Evolutionary conservation across 441 rosid species (phyloP), one percentile per base, ranked within the genome.

Genomic region (Cnidoscolus chayamansa): DNA sequence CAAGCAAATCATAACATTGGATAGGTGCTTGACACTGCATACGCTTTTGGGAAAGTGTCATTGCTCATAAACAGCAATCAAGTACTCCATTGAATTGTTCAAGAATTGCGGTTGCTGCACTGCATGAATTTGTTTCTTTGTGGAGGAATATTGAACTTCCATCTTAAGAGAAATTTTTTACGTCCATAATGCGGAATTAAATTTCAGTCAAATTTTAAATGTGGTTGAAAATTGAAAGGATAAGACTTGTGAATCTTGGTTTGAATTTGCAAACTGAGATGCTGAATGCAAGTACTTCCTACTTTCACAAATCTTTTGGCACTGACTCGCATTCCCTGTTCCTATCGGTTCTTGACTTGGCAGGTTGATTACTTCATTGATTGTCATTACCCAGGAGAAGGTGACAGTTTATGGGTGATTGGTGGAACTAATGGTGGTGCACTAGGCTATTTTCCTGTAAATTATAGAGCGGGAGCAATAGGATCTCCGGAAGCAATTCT

Each of bases 291-390:
- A 20, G 13, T 56, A 35, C 40, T 35, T 35, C 25, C 4, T 40
- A 40, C 45, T 40, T 3, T 40, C 7, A 40, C 7, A 40, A 40
- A 40, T 65, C 11, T 1, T 65, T 1, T 2, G 3, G 16, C 55
- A 49, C 20, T 43, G 60, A 3, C 40, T 67, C 50, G 56, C 16
- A 9, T 54, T 64, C 72, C 12, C 32, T 8, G 30, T 66, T 35
- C 50, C 47, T 48, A 58, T 37, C 73, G 11, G 3, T 7, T 43
- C 17, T 54, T 25, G 25, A 25, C 35, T 71, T 63, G 55, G 73
- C 91, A 95, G 98, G 92, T 95, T 62, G 97, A 95, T 82, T 93
- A 95, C 73, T 91, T 95, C 78, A 90, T 93, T 2, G 98, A 93
- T 72, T 95, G 99, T 75, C 93, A 89, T 74, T 80, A 78, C 48